Percentiles rank a stretch among this genome's conserved stretches.
These are phyloP conservation scores for Trichosphaerium sp. DNA, from an alignment of 78 protist genomes.

Conservation along the genomic window DNA sequence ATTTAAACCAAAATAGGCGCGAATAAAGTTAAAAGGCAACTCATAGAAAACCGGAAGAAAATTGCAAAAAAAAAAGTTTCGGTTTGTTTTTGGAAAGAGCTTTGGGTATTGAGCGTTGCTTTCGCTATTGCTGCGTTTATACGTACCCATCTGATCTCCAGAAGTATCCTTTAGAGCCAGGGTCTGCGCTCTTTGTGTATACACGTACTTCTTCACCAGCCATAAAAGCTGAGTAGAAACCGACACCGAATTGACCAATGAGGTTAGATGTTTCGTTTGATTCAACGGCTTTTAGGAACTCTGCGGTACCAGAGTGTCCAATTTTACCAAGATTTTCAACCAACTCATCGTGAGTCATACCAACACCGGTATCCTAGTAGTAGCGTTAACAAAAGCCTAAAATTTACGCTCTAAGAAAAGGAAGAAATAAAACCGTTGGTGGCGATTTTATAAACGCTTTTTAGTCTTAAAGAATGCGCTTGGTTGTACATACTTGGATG, in stretches of 20 bases:
- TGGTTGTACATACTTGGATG: constrained; percentile 16
- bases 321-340: constrained; percentile 88
- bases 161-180: constrained; percentile 15
- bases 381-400: too few relatives aligned
- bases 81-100: too few relatives aligned
- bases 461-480: too few relatives aligned
- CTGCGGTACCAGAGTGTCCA: constrained; percentile 73
- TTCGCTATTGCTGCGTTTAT: too few relatives aligned
- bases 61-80: too few relatives aligned
- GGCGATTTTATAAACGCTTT: too few relatives aligned
- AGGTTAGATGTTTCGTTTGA: constrained; percentile 19
- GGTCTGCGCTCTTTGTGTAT: constrained; percentile 16
- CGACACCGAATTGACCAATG: constrained; percentile 98
- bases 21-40: too few relatives aligned
- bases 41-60: too few relatives aligned
- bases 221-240: constrained; percentile 95
- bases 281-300: constrained; percentile 4
- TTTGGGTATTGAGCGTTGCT: too few relatives aligned
- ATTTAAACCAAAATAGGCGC: too few relatives aligned
- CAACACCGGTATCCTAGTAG: constrained; percentile 83
- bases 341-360: constrained; percentile 90
- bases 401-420: too few relatives aligned
- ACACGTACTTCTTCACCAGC: constrained; percentile 67
- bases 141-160: constrained; percentile 45
- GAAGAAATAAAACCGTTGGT: too few relatives aligned